These are phyloP conservation scores for Umbelopsis vinacea DNA, from an alignment of 192 early-diverging fungal genomes.

Conservation along the genomic window DNA sequence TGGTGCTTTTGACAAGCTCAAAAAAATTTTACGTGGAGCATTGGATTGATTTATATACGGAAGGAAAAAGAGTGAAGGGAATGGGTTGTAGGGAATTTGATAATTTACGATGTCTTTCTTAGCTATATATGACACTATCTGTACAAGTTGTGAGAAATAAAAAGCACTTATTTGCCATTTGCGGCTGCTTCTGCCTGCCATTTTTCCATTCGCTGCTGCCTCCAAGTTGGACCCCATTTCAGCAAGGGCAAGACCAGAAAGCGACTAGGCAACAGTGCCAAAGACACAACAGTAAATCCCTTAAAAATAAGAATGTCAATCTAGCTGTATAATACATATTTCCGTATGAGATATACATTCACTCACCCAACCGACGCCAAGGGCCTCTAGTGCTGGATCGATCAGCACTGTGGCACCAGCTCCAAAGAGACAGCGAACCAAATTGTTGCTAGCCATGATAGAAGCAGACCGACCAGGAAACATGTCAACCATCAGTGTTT, in stretches of 20 bases:
- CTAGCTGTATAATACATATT: not conserved
- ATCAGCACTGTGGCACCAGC: slow-evolving; percentile 26
- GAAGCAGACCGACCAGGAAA: slow-evolving; percentile 30
- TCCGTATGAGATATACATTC: not conserved
- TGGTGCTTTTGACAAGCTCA: no score
- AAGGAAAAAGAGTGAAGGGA: not conserved
- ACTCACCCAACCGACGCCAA: slow-evolving; percentile 29
- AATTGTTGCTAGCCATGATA: slow-evolving; percentile 31
- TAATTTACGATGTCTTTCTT: not conserved
- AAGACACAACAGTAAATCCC: slow-evolving; percentile 30
- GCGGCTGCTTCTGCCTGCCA: not conserved
- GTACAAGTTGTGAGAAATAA: not conserved
- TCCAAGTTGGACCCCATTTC: slow-evolving; percentile 29
- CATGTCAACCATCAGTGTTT: slow-evolving; percentile 30
- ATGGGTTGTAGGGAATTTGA: not conserved
- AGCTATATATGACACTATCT: not conserved
- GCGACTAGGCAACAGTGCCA: slow-evolving; percentile 16
- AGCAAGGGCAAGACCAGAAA: slow-evolving; percentile 23
- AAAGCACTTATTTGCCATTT: not conserved
- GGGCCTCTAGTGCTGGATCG: slow-evolving; percentile 1
- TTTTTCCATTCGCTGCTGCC: slow-evolving; percentile 3
- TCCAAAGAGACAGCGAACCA: slow-evolving; percentile 29
- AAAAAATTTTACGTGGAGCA: not conserved
- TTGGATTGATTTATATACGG: not conserved
- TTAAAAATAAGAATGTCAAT: not conserved